These are phyloP conservation scores for Microcos paniculata DNA, from an alignment of 345 rosid species.

Conservation along the genomic window DNA sequence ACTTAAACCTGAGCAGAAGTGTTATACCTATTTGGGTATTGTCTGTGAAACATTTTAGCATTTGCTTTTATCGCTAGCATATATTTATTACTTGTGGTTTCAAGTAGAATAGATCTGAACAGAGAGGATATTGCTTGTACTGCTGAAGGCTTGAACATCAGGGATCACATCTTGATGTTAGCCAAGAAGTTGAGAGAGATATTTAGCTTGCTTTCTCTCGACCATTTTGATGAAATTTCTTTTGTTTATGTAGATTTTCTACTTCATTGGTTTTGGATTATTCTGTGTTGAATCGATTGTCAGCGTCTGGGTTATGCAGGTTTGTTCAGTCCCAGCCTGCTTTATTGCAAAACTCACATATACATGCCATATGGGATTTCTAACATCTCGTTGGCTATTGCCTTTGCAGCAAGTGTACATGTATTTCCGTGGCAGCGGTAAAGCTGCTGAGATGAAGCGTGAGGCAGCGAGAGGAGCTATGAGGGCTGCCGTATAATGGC, in stretches of 20 bases:
- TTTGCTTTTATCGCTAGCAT: neutral
- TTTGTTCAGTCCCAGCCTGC: conserved; percentile 14
- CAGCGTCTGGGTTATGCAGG: conserved; percentile 99
- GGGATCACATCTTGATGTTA: neutral
- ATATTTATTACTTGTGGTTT: neutral
- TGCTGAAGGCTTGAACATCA: neutral
- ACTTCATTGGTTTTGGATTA: conserved; percentile 79
- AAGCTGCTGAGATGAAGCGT: conserved; percentile 58
- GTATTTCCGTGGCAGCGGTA: conserved; percentile 80
- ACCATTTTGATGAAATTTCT: neutral
- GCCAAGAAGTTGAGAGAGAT: neutral
- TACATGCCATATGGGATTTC: neutral
- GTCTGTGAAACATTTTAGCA: neutral
- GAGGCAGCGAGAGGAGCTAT: conserved; percentile 59
- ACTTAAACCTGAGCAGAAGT: neutral
- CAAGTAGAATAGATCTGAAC: neutral
- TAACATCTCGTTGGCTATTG: neutral
- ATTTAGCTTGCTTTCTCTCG: neutral
- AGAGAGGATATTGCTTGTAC: neutral
- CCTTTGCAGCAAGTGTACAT: conserved; percentile 67
- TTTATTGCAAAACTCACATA: neutral
- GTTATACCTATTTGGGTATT: neutral
- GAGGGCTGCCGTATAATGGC: conserved; percentile 65
- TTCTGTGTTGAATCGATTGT: conserved; percentile 76
- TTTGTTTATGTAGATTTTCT: conserved; percentile 58